Evolutionary conservation across 345 rosid species (phyloP), one percentile per base, ranked within the genome.

Genomic region (Chamaenerion angustifolium): DNA sequence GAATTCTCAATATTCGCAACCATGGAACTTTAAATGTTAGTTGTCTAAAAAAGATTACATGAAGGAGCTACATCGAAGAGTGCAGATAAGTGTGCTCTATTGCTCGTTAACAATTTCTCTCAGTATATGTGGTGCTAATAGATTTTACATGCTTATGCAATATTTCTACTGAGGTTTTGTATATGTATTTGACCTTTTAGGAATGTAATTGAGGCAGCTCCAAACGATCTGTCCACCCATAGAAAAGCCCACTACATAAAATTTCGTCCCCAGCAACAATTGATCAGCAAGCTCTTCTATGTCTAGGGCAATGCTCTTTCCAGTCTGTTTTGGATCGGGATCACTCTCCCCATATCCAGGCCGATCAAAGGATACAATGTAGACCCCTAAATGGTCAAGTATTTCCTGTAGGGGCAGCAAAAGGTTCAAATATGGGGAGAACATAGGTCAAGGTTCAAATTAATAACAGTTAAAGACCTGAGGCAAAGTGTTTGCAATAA

Each of bases 281-380:
- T 62, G 59, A 44, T 62, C 60, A 18, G 65, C 65, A 42, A 62
- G 65, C 19, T 62, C 65, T 50, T 62, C 60, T 43, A 55, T 49
- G 50, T 62, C 65, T 19, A 55, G 16, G 8, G 56, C 60, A 17
- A 62, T 43, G 43, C 65, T 62, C 54, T 48, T 49, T 4, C 3
- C 42, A 0, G 65, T 55, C 37, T 42, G 54, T 55, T 41, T 43
- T 55, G 65, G 60, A 17, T 62, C 50, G 23, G 60, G 65, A 43
- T 62, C 65, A 16, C 65, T 62, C 51, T 62, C 54, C 10, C 65
- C 65, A 16, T 62, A 62, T 13, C 65, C 65, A 48, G 65, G 65
- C 37, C 65, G 49, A 43, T 62, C 65, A 14, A 62, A 62, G 14
- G 65, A 62, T 45, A 62, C 59, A 10, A 55, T 37, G 41, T 49